Base-by-base conservation (phyloP, 306 rosid genomes). In the Glycine latifolia region DNA sequence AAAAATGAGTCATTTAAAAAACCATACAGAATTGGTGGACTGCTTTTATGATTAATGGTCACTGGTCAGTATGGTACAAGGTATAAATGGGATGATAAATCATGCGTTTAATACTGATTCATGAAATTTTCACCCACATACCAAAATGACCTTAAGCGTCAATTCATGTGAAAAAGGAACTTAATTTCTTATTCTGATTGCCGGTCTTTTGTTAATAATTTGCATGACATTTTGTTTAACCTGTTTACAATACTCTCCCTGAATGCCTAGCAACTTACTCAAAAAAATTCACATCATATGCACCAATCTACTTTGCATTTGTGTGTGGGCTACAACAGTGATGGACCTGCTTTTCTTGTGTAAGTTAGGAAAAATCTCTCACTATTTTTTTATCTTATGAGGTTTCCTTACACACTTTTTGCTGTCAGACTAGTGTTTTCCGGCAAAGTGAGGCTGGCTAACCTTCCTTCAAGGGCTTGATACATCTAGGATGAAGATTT, bases 301-400 rank as follows among this genome's bases (percentile, higher is more conserved):
- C 71, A 43, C 69, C 49, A 5, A 79, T 79, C 59, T 55, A 44
- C 59, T 69, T 67, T 60, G 37, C 46, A 17, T 75, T 48, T 60
- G 37, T 26, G 26, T 13, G 14, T 54, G 47, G 71, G 16, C 6
- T 60, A 12, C 9, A 47, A 13, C 17, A 46, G 44, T 46, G 67
- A 20, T 10, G 50, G 12, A 37, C 53, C n/a, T 37, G 31, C 13
- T 71, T 80, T 71, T 71, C 83, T 67, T 75, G 70, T 10, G 76
- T 44, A 66, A 66, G 63, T 75, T 31, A 31, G 62, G 77, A 17
- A 26, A 10, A 60, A 0, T 9, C 14, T 14, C 11, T 4, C 31
- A 59, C 35, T 9, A 39, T 2, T 4, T 52, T 61, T 76, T 6
- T 4, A 26, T 60, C 59, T 62, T 46, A 3, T 39, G 41, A 52